A percentile compares a stretch with the other conserved stretches of the same genome.
Conservation (phyloP, 202 grass and related monocot species). For the Setaria viridis region DNA sequence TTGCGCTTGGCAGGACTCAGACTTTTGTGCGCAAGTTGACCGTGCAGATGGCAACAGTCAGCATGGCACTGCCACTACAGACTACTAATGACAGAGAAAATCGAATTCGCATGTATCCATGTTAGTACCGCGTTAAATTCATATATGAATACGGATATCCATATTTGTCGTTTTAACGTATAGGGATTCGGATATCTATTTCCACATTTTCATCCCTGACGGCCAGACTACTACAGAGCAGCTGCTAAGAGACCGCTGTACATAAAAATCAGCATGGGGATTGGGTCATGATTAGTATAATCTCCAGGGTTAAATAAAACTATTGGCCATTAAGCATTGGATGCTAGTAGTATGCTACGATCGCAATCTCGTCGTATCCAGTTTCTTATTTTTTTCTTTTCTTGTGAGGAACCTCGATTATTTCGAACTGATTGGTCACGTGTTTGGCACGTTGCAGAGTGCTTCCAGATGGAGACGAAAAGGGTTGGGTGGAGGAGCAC, state of each 20-base stretch:
- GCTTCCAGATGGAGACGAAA: neutral
- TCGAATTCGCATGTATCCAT: no score
- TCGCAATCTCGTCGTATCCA: neutral
- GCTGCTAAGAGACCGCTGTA: no score
- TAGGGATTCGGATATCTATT: no score
- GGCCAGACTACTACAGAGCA: no score
- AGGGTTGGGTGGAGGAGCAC: neutral
- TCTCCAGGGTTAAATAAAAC: neutral
- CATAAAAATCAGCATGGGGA: neutral
- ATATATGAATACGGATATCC: no score
- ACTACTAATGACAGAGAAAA: no score
- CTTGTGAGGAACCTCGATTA: neutral
- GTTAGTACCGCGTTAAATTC: no score
- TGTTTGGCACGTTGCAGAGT: neutral
- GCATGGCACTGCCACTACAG: neutral
- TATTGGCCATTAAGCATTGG: neutral
- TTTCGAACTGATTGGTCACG: neutral
- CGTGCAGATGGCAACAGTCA: neutral
- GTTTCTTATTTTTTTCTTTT: no score
- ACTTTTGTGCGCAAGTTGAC: neutral
- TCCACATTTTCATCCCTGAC: no score
- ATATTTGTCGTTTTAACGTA: no score
- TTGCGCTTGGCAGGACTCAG: neutral
- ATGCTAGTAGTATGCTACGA: neutral
- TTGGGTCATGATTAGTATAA: neutral